Percentiles rank a stretch among this genome's conserved stretches.
These are phyloP conservation scores for Phytophthora sp. DNA, from an alignment of 352 stramenopile species.

Conservation along the genomic window DNA sequence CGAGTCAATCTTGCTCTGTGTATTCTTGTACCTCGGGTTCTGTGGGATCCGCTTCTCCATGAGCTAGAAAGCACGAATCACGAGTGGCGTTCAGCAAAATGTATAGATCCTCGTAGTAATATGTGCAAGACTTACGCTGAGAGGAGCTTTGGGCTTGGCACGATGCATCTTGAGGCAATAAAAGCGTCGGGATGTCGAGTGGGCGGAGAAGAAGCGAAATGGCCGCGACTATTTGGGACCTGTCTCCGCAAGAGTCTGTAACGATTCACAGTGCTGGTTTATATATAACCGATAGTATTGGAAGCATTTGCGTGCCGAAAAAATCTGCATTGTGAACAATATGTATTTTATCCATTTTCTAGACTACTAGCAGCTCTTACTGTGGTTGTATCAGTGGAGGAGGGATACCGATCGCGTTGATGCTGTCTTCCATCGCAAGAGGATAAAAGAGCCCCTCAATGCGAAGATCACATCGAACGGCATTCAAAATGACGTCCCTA, in stretches of 20 bases:
- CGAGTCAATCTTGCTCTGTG: constrained; percentile 80
- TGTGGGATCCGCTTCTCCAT: constrained; percentile 85
- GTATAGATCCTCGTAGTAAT: not conserved
- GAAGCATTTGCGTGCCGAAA: too few species aligned
- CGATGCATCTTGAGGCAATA: constrained; percentile 56
- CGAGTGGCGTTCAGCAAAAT: not conserved
- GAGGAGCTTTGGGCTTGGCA: constrained; percentile 68
- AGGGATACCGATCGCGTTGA: constrained; percentile 25
- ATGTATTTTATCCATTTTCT: too few species aligned
- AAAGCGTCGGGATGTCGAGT: constrained; percentile 20
- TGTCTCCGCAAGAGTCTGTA: not conserved
- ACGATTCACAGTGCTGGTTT: too few species aligned
- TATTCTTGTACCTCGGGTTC: constrained; percentile 81
- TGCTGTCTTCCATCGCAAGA: constrained; percentile 16
- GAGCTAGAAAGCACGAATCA: constrained; percentile 38
- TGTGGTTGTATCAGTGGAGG: not conserved
- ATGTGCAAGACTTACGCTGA: constrained; percentile 42
- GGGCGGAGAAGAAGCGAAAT: constrained; percentile 16
- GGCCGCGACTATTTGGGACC: constrained; percentile 16
- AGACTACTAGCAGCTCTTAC: too few species aligned
- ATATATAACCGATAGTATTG: too few species aligned
- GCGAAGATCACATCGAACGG: constrained; percentile 14
- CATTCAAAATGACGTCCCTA: constrained; percentile 1
- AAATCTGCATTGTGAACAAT: too few species aligned
- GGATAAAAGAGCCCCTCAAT: constrained; percentile 26